Base-by-base conservation (phyloP, 306 rosid genomes). In the Crotalaria pallida region DNA sequence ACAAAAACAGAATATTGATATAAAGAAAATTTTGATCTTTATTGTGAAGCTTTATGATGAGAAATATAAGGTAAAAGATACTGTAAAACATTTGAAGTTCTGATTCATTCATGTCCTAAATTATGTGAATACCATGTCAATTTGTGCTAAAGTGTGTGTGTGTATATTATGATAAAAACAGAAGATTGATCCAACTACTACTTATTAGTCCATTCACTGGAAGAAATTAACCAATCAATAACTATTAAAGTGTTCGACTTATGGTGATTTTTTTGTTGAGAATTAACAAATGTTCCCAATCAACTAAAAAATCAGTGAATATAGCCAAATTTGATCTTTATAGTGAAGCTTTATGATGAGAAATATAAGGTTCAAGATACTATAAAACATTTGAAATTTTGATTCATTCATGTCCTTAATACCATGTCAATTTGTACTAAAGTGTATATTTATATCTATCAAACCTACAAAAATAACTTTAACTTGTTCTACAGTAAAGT, bases 11-110 rank as follows among this genome's bases (percentile, higher is more conserved):
- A n/a, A n/a, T n/a, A n/a, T n/a, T n/a, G n/a, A n/a, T n/a, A 77
- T 40, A 60, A 45, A 58, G 58, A 31, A 29, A 69, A 60, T 48
- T n/a, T 50, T 21, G 47, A 50, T 66, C 72, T 61, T 29, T 51
- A 10, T n/a, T n/a, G n/a, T 36, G 70, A 24, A n/a, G 33, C 19
- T 38, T 12, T 38, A n/a, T 21, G 7, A 24, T 16, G 21, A 44
- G 33, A 44, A 43, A 4, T 43, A 26, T 24, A 43, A 29, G 48
- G 65, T 23, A 22, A 22, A 34, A 21, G 19, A 66, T 34, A 43
- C 24, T 9, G 23, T 36, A 36, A 36, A 36, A 38, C 47, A 18
- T 7, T 11, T 31, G 10, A 18, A 57, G 43, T 4, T 18, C 9
- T 7, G 6, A 19, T 8, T 11, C 2, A 29, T 16, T 15, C 44